These are phyloP conservation scores for Aspergillus novoparasiticus DNA, from an alignment of 2,329 filamentous ascomycete species.

Conservation along the genomic window DNA sequence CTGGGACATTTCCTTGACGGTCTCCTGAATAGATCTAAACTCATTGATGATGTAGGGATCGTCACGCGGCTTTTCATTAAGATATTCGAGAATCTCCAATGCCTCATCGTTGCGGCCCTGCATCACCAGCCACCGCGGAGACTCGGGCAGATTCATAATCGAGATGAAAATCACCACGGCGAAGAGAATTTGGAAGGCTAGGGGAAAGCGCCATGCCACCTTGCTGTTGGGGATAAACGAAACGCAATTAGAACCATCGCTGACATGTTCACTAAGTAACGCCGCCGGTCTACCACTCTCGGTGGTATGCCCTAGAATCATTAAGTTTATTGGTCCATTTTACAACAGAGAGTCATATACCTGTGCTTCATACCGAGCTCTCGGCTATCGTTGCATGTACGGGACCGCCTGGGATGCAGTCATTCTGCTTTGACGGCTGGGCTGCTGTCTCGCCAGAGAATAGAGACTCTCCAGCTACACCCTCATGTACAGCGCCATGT, in stretches of 20 bases:
- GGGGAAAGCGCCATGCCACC: conserved; percentile 57
- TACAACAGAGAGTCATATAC: too few species aligned
- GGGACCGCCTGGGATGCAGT: too few species aligned
- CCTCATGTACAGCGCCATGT: not conserved
- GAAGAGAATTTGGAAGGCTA: conserved; percentile 61
- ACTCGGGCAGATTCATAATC: conserved; percentile 57
- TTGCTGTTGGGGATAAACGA: conserved; percentile 52
- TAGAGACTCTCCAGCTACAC: too few species aligned
- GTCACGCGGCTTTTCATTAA: conserved; percentile 45
- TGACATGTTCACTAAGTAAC: not conserved
- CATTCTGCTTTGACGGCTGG: too few species aligned
- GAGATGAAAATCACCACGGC: conserved; percentile 54
- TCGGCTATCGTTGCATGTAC: too few species aligned
- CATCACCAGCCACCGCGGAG: conserved; percentile 60
- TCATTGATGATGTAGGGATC: conserved; percentile 53
- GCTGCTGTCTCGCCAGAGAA: too few species aligned
- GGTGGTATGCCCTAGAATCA: not conserved
- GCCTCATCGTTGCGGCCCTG: conserved; percentile 58
- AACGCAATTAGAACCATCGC: conserved; percentile 26
- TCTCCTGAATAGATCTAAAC: conserved; percentile 56
- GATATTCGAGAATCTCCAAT: conserved; percentile 47
- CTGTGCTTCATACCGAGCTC: too few species aligned
- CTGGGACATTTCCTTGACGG: conserved; percentile 52
- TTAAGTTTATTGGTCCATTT: too few species aligned
- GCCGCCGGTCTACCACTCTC: not conserved